Evolutionary conservation across 2,329 filamentous ascomycete genomes (phyloP), one percentile per base, ranked within the genome.

Genomic region (Rutstroemia sp.): DNA sequence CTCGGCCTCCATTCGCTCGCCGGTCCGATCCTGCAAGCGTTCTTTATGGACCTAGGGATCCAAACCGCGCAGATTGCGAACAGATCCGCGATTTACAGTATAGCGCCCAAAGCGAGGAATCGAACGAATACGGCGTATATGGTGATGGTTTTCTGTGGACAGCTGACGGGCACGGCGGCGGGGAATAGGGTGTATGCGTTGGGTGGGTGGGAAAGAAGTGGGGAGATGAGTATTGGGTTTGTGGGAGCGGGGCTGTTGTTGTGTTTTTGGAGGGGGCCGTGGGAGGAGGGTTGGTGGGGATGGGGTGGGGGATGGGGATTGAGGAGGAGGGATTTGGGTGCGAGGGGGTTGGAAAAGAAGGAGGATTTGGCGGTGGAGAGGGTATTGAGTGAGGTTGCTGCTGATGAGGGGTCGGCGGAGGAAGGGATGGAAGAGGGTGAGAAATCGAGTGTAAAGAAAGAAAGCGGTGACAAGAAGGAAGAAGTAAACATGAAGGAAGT

Each of bases 91-190:
- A 87, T 94, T 19, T 92, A 89, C 63, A 72, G 75, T 1, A 82
- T 92, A 21, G 85, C 87, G 53, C 83, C 88, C 0, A 84, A 82
- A 58, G 84, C 84, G 0, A 73, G 87, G 4, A 94, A 91, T 70
- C 73, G 89, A 3, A 79, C 92, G 23, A 94, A 94, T 67, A 91
- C 88, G 0, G 87, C 84, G 1, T 94, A 90, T 65, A 94, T 92
- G 89, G 78, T 91, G 0, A 77, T 79, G 7, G 83, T 81, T 0
- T 92, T 92, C 65, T 82, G 79, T 27, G 89, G 89, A 0, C 89
- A 94, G 73, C 66, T 94, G 48, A 84, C 84, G 2, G 88, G 88
- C 0, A 86, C 83, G 0, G 76, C 80, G 1, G 80, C 81, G 0
- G 79, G 79, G 0, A 82, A 79, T 59, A 72, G 75, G 46, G 68